Conservation (phyloP, 345 rosid species). For the Arabis hirsuta region DNA sequence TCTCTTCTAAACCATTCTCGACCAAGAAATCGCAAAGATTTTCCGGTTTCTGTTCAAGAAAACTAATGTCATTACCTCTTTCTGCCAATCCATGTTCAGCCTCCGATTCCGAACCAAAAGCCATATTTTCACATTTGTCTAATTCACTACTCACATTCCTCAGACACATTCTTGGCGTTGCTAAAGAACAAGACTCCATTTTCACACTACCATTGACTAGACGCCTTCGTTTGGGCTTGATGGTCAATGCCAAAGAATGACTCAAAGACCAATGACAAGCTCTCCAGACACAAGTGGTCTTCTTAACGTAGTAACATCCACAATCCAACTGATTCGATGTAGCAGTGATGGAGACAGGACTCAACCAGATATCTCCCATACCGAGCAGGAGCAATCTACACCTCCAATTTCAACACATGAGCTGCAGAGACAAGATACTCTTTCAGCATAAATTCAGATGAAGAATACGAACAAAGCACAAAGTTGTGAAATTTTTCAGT, state of each 20-base stretch:
- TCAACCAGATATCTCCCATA: constrained; percentile 46
- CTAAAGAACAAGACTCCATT: constrained; percentile 12
- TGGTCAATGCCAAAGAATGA: constrained; percentile 35
- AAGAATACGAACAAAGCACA: constrained; percentile 16
- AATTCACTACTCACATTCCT: constrained; percentile 12
- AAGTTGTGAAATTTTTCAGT: not conserved
- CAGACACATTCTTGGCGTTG: constrained; percentile 7
- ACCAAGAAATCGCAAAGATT: constrained; percentile 43
- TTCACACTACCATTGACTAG: not conserved
- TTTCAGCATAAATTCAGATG: constrained; percentile 4
- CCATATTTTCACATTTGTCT: constrained; percentile 9
- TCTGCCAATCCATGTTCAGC: constrained; percentile 3
- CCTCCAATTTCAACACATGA: constrained; percentile 12
- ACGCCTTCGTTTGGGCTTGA: constrained; percentile 42
- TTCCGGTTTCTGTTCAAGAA: constrained; percentile 37
- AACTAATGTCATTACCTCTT: constrained; percentile 33
- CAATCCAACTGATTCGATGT: constrained; percentile 40
- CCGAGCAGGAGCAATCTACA: constrained; percentile 3
- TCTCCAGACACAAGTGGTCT: constrained; percentile 3
- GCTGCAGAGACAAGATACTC: constrained; percentile 8
- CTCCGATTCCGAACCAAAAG: constrained; percentile 8
- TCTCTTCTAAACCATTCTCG: constrained; percentile 19
- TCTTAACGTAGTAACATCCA: constrained; percentile 13
- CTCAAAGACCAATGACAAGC: constrained; percentile 10
- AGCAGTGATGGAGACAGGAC: constrained; percentile 36